Base-by-base conservation (phyloP, 2,329 filamentous ascomycete genomes). In the Rhinocladiella similis region DNA sequence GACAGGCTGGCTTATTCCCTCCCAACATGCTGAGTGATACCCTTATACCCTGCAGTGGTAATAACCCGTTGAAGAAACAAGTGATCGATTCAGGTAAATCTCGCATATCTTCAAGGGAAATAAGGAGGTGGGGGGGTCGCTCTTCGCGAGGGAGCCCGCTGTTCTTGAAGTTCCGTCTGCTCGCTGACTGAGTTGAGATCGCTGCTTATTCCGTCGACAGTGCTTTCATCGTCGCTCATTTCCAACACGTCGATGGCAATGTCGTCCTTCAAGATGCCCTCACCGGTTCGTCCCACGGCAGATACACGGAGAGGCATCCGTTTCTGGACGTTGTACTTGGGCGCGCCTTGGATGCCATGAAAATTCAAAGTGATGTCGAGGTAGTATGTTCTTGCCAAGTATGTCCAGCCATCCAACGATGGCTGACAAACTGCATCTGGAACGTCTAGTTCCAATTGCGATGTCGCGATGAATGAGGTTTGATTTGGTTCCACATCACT, bases 391-490 rank as follows among this genome's bases (percentile, higher is more conserved):
- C 59, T 25, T 19, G 56, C 46, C 4, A 59, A 49, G 18, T 57
- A 38, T 9, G 20, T 46, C 56, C 56, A 62, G 42, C 45, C 22
- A 6, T 41, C 18, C n/a, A 59, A 27, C 1, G 59, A 57, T 9
- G 59, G 59, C 41, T 62, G 59, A 14, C 50, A 59, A 38, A 62
- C 25, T 16, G 59, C 36, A n/a, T 59, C 53, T n/a, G 59, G 59
- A 9, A 62, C 56, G 4, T 38, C 12, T 12, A 62, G 36, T 5
- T 62, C 59, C 38, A 62, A 50, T 27, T 59, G 56, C 10, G 59
- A 58, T 13, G 59, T 57, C 10, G 50, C 59, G 7, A 54, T 10
- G 25, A 57, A 59, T 12, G 54, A 47, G 10, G 35, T 38, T 33
- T n/a, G 39, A n/a, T 5, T 20, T n/a, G 14, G 42, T 4, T 41